These are phyloP conservation scores for Amylocystis lapponica DNA, from an alignment of 768 basidiomycete species.

Conservation along the genomic window DNA sequence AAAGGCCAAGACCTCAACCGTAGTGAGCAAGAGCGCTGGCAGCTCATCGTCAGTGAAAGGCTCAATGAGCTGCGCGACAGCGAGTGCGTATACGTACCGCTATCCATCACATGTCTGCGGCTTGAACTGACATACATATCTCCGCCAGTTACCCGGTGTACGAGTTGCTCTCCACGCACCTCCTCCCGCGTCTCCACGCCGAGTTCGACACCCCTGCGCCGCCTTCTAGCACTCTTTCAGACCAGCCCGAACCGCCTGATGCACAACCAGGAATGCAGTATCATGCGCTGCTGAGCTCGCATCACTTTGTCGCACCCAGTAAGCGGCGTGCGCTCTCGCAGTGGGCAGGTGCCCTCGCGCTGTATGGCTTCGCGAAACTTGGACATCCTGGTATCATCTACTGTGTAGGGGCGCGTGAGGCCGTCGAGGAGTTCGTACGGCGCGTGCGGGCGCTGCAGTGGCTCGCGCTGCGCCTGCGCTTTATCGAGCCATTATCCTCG, in stretches of 20 bases:
- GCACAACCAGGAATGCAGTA: constrained; percentile 21
- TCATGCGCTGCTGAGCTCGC: constrained; percentile 67
- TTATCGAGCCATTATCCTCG: constrained; percentile 40
- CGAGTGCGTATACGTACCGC: constrained; percentile 22
- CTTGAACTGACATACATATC: too few species aligned
- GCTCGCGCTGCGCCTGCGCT: constrained; percentile 62
- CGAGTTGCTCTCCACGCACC: constrained; percentile 50
- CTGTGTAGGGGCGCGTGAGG: constrained; percentile 46
- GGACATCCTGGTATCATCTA: constrained; percentile 77
- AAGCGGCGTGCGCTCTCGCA: constrained; percentile 53
- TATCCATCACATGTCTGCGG: too few species aligned
- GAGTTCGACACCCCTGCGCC: constrained; percentile 1
- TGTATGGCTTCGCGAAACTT: constrained; percentile 67
- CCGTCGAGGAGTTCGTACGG: constrained; percentile 56
- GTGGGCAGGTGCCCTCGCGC: constrained; percentile 48
- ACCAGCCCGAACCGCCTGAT: background rate
- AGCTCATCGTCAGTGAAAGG: constrained; percentile 32
- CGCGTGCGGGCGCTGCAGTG: constrained; percentile 76
- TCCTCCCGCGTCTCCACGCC: constrained; percentile 49
- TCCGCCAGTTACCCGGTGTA: constrained; percentile 51
- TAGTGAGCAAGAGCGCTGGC: constrained; percentile 46
- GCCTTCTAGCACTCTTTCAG: background rate
- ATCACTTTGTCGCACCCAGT: constrained; percentile 61
- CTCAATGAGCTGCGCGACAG: constrained; percentile 28
- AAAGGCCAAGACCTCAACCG: constrained; percentile 44